phyloP scores from a whole-genome alignment of 352 stramenopile species.

The Phytophthora cactorum region DNA sequence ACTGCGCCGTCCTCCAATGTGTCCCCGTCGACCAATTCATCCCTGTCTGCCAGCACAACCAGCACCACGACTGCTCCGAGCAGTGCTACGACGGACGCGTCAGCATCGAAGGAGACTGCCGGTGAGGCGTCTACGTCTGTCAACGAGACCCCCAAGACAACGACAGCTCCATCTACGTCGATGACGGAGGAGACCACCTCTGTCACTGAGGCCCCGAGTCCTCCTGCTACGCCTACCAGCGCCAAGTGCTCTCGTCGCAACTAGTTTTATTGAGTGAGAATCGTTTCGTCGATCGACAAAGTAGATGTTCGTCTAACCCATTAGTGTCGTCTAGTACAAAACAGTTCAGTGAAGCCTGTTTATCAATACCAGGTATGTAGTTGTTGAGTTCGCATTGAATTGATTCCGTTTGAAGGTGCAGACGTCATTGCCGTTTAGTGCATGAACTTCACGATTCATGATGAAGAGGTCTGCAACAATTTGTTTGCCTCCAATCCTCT shows the following conservation, averaged over 20 bases:
- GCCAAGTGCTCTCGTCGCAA: constrained; percentile 35
- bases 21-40: background rate
- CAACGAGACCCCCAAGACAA: background rate
- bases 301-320: constrained; percentile 21
- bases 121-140: constrained; percentile 15
- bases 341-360: background rate
- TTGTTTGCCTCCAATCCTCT: no score
- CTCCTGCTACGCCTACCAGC: constrained; percentile 8
- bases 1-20: constrained; percentile 14
- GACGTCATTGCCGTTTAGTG: no score
- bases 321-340: background rate
- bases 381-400: background rate
- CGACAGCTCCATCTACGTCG: constrained; percentile 2
- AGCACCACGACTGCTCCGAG: background rate
- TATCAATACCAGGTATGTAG: background rate
- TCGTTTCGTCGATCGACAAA: background rate
- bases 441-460: no score
- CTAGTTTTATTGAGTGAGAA: constrained; percentile 13
- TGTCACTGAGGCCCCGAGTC: constrained; percentile 15
- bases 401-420: no score
- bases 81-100: constrained; percentile 8
- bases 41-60: no score
- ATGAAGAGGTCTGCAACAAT: no score
- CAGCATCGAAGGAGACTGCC: constrained; percentile 6
- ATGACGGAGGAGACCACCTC: constrained; percentile 7